Base-by-base conservation (phyloP, 2,329 filamentous ascomycete species). In the Ascochyta lentis region DNA sequence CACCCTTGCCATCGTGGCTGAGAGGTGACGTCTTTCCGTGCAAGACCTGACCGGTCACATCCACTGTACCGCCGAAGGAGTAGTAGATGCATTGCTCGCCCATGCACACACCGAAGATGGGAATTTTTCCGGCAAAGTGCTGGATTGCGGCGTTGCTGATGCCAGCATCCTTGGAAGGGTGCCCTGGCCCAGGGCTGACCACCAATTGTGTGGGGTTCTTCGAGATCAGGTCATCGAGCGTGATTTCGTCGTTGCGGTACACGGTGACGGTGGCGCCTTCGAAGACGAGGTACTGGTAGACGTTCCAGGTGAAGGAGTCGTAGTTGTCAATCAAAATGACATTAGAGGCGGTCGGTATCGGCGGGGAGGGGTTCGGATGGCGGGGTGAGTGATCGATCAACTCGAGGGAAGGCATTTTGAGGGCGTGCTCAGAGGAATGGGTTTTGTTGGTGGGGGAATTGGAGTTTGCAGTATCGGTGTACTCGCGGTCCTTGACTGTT, bases 291-390 rank as follows among this genome's bases (percentile, higher is more conserved):
- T 99, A 99, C 77, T 99, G 96, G 77, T 98, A 99, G 56, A 99
- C 92, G 73, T 99, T 99, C 92, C 93, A 99, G 56, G 94, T 97
- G 77, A 99, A 99, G 3, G 95, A 98, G 78, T 99, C 95, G 78
- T 98, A 99, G 79, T 99, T 99, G 82, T 99, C 95, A 70, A 99
- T 97, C 61, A 99, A 84, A 60, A 99, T 85, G 55, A 99, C 84
- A 77, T 98, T 98, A 54, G 89, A 90, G 24, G 95, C 95, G 46
- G 88, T 92, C 23, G 89, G 76, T 49, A 97, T 82, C 33, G 88
- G 87, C 48, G 87, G 81, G 27, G 88, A 88, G 48, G 89, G 88
- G 61, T 89, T 84, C 56, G 91, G 90, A 76, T 96, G 88, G 73
- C 89, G 88, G 69, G 93, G 92, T 57, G 94, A 97, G 77, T 97